These are phyloP conservation scores for Coemansia sp. DNA, from an alignment of 192 early-diverging fungal species.

Conservation along the genomic window DNA sequence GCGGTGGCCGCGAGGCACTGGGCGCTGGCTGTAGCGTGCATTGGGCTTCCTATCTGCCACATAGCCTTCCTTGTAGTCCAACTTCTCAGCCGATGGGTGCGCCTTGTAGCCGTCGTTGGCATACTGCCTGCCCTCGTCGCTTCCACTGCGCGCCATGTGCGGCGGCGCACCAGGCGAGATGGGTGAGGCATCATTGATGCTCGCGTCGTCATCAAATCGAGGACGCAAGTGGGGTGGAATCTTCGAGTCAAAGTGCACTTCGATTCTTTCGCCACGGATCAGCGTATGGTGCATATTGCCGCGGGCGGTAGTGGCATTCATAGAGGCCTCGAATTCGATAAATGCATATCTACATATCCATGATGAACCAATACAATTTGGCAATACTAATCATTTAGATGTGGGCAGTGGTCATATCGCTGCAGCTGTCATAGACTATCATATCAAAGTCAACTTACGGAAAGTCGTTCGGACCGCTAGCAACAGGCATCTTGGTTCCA, in stretches of 20 bases:
- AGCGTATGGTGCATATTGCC: constrained; percentile 30
- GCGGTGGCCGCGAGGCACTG: background rate
- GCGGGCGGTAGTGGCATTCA: constrained; percentile 37
- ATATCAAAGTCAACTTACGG: constrained; percentile 37
- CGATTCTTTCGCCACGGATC: constrained; percentile 23
- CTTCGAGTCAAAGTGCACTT: constrained; percentile 51
- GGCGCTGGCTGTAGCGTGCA: background rate
- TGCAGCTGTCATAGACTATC: background rate
- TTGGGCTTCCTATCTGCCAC: background rate
- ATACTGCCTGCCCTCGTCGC: constrained; percentile 3
- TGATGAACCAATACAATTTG: background rate
- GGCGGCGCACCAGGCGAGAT: background rate
- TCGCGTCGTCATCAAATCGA: background rate
- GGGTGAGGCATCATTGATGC: background rate
- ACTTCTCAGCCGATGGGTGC: background rate
- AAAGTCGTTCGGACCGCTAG: constrained; percentile 24
- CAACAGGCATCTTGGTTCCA: constrained; percentile 24
- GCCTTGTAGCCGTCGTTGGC: background rate
- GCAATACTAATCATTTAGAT: constrained; percentile 3
- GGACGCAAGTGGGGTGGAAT: constrained; percentile 27
- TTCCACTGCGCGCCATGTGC: background rate
- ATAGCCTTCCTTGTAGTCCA: background rate
- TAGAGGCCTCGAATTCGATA: constrained; percentile 36
- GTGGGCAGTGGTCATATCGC: background rate
- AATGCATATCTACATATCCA: constrained; percentile 44